phyloP scores from a whole-genome alignment of 768 basidiomycete species.

The Mycena galopus region DNA sequence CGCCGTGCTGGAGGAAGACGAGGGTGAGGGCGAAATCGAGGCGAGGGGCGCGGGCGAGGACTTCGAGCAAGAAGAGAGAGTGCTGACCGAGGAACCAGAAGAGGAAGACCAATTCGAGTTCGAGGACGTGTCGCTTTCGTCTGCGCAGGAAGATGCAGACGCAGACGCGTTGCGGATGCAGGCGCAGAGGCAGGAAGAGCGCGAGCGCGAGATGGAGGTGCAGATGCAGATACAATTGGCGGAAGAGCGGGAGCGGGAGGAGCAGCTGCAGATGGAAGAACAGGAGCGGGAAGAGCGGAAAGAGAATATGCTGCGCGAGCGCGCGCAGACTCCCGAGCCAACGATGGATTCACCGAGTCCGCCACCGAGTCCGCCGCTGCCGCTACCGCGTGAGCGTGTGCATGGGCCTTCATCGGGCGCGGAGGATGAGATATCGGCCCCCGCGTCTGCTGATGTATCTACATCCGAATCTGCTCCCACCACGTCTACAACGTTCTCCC shows the following conservation, averaged over 20 bases:
- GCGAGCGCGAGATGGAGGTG: background rate
- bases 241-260: too few species aligned
- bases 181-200: background rate
- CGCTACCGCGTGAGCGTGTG: background rate
- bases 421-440: too few species aligned
- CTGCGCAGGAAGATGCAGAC: constrained; percentile 64
- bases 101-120: constrained; percentile 11
- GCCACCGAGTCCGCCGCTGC: constrained; percentile 28
- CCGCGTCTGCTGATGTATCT: background rate
- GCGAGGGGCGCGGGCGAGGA: background rate
- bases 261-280: too few species aligned
- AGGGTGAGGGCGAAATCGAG: background rate
- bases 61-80: too few species aligned
- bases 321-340: constrained; percentile 36
- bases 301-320: constrained; percentile 28
- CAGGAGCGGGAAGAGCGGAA: background rate
- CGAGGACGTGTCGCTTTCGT: constrained; percentile 19
- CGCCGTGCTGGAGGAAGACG: background rate
- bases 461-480: background rate
- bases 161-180: constrained; percentile 55
- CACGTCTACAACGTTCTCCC: constrained; percentile 39
- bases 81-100: background rate
- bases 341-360: background rate
- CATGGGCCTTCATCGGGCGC: too few species aligned
- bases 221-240: too few species aligned